Evolutionary conservation across 352 stramenopile genomes (phyloP).

Genomic region (Phytophthora pisi): DNA sequence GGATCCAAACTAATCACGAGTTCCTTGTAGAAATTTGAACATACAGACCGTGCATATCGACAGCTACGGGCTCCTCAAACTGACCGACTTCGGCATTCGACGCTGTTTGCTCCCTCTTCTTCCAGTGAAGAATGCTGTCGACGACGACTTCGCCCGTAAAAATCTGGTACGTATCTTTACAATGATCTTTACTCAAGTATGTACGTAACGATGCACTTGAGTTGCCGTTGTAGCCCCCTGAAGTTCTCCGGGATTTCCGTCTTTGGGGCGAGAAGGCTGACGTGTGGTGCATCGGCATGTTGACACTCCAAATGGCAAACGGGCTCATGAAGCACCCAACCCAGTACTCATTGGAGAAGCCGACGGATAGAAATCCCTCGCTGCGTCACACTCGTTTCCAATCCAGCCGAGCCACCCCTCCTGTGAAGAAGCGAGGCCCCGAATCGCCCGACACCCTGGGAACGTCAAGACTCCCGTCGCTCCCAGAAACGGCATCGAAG

Average conservation of each 20-base stretch:
- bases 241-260: conserved; percentile 21
- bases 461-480: conserved; percentile 24
- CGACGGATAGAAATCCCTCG: conserved; percentile 9
- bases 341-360: conserved; percentile 7
- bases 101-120: conserved; percentile 23
- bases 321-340: conserved; percentile 16
- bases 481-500: conserved; percentile 55
- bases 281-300: conserved; percentile 60
- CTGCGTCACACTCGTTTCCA: conserved; percentile 14
- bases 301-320: conserved; percentile 62
- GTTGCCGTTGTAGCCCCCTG: conserved; percentile 28
- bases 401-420: conserved; percentile 5
- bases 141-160: conserved; percentile 18
- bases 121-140: neutral
- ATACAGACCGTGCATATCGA: conserved; percentile 66
- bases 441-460: conserved; percentile 3
- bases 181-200: neutral
- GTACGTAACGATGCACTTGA: neutral
- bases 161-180: conserved; percentile 8
- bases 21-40: conserved; percentile 39
- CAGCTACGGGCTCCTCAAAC: conserved; percentile 58
- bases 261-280: conserved; percentile 46
- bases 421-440: conserved; percentile 12
- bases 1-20: conserved; percentile 5
- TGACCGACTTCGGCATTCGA: conserved; percentile 57